Evolutionary conservation across 1,284 basidiomycete genomes (phyloP).

Genomic region (Microbotryum silenes-acaulis): DNA sequence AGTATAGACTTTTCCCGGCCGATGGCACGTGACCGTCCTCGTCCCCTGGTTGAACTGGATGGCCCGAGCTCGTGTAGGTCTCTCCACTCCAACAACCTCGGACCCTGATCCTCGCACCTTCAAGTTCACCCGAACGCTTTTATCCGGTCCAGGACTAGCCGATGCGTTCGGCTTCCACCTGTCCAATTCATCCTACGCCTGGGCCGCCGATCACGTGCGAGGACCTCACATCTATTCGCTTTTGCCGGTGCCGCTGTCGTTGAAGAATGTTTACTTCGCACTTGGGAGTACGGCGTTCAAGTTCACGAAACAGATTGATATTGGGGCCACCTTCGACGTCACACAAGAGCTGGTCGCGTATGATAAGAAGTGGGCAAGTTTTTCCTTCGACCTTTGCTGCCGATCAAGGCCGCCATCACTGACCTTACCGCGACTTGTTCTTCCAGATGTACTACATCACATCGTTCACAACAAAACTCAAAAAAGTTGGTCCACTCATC

Average conservation of each 20-base stretch:
- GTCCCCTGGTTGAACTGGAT: too few relatives aligned
- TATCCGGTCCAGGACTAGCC: background rate
- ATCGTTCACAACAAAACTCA: conserved; percentile 12
- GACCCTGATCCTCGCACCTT: background rate
- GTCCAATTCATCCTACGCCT: conserved; percentile 15
- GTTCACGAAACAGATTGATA: conserved; percentile 20
- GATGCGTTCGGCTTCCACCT: conserved; percentile 24
- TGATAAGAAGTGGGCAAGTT: conserved; percentile 24
- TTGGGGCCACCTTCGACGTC: conserved; percentile 13
- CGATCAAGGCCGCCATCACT: background rate
- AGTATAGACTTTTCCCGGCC: too few relatives aligned
- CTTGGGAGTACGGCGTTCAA: conserved; percentile 7
- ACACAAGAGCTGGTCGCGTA: conserved; percentile 16
- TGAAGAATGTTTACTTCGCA: background rate
- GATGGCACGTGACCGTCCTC: too few relatives aligned
- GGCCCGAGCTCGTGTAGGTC: too few relatives aligned
- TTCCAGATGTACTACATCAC: conserved; percentile 16
- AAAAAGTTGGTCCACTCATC: conserved; percentile 5
- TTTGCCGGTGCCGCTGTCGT: too few relatives aligned
- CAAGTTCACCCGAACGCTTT: background rate
- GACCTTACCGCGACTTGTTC: background rate
- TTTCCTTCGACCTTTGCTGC: background rate
- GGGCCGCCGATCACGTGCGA: conserved; percentile 17
- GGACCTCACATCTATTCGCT: conserved; percentile 9
- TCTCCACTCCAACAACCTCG: too few relatives aligned